phyloP scores from a whole-genome alignment of 805 yeast genomes.

The Barnettozyma wickerhamii region DNA sequence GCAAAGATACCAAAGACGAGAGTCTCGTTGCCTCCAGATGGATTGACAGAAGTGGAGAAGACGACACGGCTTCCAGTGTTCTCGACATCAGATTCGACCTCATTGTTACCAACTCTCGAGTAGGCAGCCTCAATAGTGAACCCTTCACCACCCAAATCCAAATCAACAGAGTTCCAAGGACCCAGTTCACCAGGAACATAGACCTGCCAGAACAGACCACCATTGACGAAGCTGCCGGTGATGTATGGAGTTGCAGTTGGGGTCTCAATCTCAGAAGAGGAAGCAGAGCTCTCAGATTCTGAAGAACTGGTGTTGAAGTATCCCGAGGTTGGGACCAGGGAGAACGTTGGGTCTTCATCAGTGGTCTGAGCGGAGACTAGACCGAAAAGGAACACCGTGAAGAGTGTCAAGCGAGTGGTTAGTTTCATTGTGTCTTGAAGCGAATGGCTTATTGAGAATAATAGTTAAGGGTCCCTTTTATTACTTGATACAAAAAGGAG shows the following conservation, averaged over 20 bases:
- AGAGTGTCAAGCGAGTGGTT: too few relatives aligned
- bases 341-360: too few relatives aligned
- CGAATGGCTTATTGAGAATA: too few relatives aligned
- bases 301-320: not conserved
- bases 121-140: not conserved
- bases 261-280: constrained; percentile 2
- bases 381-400: too few relatives aligned
- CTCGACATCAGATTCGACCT: not conserved
- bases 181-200: constrained; percentile 4
- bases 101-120: constrained; percentile 3
- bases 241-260: constrained; percentile 4
- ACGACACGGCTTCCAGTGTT: not conserved
- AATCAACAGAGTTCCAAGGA: constrained; percentile 4
- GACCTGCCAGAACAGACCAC: constrained; percentile 1
- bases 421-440: too few relatives aligned
- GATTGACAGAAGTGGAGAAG: not conserved
- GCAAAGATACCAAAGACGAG: not conserved
- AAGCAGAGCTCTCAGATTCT: not conserved
- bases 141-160: constrained; percentile 1
- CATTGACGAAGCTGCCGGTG: constrained; percentile 1
- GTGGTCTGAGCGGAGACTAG: too few relatives aligned
- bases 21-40: not conserved
- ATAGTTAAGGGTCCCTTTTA: too few relatives aligned
- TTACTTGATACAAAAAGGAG: too few relatives aligned
- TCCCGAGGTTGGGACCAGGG: too few relatives aligned